Conservation (phyloP, 257 asterid genomes). For the Scutellaria barbata region DNA sequence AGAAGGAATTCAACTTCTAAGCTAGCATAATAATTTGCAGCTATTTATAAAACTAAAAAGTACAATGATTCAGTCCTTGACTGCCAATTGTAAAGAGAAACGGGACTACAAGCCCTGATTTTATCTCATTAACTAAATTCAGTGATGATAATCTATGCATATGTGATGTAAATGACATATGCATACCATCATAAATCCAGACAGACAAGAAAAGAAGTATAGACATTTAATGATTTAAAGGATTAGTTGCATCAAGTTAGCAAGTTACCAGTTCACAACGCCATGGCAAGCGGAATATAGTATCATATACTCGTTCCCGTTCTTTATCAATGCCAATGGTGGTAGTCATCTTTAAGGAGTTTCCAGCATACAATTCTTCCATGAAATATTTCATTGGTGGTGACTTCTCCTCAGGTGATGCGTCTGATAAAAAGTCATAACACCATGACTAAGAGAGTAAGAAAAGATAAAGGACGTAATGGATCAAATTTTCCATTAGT, state of each 20-base stretch:
- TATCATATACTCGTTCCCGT: constrained; percentile 93
- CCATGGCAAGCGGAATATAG: constrained; percentile 97
- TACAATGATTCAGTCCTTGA: constrained; percentile 2
- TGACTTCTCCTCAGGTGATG: constrained; percentile 67
- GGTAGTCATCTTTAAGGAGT: constrained; percentile 87
- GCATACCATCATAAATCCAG: constrained; percentile 15
- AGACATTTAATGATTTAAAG: constrained; percentile 5
- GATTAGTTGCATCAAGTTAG: constrained; percentile 17
- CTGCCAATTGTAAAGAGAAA: constrained; percentile 18
- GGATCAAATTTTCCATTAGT: constrained; percentile 12
- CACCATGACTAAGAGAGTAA: constrained; percentile 32
- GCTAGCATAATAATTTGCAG: constrained; percentile 8
- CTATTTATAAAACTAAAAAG: constrained; percentile 6
- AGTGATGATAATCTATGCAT: not conserved
- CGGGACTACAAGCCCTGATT: constrained; percentile 1
- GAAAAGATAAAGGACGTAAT: constrained; percentile 14
- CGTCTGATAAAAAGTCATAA: constrained; percentile 47
- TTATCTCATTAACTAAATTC: constrained; percentile 20
- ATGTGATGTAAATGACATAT: constrained; percentile 14
- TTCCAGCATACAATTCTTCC: constrained; percentile 90
- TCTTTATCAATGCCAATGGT: constrained; percentile 80
- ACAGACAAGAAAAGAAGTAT: constrained; percentile 20
- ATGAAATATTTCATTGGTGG: constrained; percentile 87
- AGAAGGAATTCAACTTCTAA: constrained; percentile 30
- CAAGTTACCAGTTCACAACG: constrained; percentile 91